Evolutionary conservation across 2,329 filamentous ascomycete genomes (phyloP).

Genomic region (Cordyceps fumosorosea): DNA sequence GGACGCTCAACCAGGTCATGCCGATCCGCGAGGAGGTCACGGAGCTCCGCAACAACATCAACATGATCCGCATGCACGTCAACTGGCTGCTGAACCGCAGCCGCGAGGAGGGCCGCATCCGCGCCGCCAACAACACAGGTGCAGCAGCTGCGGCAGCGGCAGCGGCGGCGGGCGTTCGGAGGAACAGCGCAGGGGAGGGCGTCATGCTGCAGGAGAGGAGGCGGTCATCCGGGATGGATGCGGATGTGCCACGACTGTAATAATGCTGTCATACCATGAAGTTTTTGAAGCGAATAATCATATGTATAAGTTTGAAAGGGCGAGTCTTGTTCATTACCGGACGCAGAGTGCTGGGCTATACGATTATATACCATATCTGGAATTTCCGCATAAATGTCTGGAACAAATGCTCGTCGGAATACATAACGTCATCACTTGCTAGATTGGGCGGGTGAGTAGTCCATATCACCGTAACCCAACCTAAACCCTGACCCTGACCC

Average conservation of each 20-base stretch:
- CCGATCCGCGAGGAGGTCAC: slow-evolving; percentile 57
- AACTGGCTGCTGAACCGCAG: slow-evolving; percentile 51
- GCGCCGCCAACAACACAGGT: slow-evolving; percentile 30
- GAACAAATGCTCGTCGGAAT: background rate
- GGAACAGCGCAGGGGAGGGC: slow-evolving; percentile 24
- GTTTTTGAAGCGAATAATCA: background rate
- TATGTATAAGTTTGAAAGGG: background rate
- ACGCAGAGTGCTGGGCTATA: background rate
- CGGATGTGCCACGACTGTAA: slow-evolving; percentile 32
- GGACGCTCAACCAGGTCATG: slow-evolving; percentile 55
- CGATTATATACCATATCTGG: background rate
- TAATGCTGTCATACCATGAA: background rate
- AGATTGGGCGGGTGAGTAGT: background rate
- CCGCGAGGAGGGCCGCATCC: slow-evolving; percentile 38
- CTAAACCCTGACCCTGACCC: too few relatives aligned
- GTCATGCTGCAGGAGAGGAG: slow-evolving; percentile 28
- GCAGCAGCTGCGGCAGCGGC: slow-evolving; percentile 16
- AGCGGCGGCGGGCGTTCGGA: slow-evolving; percentile 20
- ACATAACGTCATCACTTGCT: background rate
- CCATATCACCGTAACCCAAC: background rate
- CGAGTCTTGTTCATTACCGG: background rate
- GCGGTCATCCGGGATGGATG: slow-evolving; percentile 31
- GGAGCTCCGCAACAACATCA: slow-evolving; percentile 50
- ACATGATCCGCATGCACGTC: slow-evolving; percentile 53
- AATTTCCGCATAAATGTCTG: too few relatives aligned